Evolutionary conservation across 2,329 filamentous ascomycete species (phyloP), one percentile per base, ranked within the genome.

Genomic region (Eurotiales sp.): DNA sequence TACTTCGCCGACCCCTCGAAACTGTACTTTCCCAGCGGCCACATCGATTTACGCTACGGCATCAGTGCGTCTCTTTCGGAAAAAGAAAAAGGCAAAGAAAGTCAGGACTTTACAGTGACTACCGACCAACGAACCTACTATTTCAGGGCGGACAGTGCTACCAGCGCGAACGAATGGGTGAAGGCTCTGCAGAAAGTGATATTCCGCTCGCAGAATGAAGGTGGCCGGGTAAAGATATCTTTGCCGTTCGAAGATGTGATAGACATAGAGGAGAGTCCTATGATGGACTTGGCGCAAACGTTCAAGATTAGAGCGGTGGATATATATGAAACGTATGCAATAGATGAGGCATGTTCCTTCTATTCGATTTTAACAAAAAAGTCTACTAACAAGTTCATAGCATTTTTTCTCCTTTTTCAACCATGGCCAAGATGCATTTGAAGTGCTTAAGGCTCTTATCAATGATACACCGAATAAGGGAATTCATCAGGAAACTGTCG

Each of bases 371-470:
- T 5, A 32, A 15, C 14, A 23, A 15, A 19, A 23, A 21, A n/a
- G n/a, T 47, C 4, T 21, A 22, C 50, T 52, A 17, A 53, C 34
- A 25, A 12, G 2, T n/a, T 8, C 40, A 10, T 54, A 91, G 84
- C 96, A 97, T 67, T 97, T 95, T 67, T 97, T 99, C 68, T 93
- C 91, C 0, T 97, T 97, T 71, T 96, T 96, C 67, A 87, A 83
- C 59, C 85, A 85, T 56, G 90, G 90, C 6, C 84, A 87, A 61
- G 88, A 96, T 61, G 92, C 90, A 12, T 82, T 95, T 56, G 83
- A 85, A 45, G 80, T 93, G 2, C 76, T 99, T 46, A 87, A 83
- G 56, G 81, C 83, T 37, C 74, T 95, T 48, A 80, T 90, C 8
- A 84, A 87, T 44, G 83, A 85, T 56, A 80, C 82, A 21, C 74